These are phyloP conservation scores for Naegleria fowleri DNA, from an alignment of 208 protist genomes.

Conservation along the genomic window DNA sequence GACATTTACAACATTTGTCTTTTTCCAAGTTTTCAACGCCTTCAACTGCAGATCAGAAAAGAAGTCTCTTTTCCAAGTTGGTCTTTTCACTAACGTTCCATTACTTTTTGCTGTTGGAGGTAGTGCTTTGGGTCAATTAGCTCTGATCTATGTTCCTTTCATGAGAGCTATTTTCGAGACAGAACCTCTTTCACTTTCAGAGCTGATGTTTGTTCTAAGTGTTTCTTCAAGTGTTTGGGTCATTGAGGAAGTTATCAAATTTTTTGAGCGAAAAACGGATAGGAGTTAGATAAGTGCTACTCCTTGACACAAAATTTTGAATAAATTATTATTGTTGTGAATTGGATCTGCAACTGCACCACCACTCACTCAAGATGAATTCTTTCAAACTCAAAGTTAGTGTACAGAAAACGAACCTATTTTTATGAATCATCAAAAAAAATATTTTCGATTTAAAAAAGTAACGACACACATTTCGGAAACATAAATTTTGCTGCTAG, in stretches of 20 bases:
- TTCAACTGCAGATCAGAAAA: constrained; percentile 45
- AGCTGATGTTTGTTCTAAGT: background rate
- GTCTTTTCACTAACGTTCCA: constrained; percentile 26
- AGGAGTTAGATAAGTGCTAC: background rate
- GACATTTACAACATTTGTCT: constrained; percentile 55
- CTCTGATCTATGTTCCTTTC: background rate
- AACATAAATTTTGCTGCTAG: too few relatives aligned
- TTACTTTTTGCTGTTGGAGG: background rate
- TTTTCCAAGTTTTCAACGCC: constrained; percentile 61
- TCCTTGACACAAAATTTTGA: too few relatives aligned
- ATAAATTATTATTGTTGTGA: too few relatives aligned
- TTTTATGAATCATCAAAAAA: too few relatives aligned
- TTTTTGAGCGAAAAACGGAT: background rate
- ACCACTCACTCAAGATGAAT: too few relatives aligned
- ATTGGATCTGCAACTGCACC: too few relatives aligned
- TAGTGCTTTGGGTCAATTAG: background rate
- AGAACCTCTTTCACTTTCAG: background rate
- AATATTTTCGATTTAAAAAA: too few relatives aligned
- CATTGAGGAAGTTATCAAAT: constrained; percentile 17
- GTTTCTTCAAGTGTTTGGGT: background rate
- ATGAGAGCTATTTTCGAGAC: constrained; percentile 23
- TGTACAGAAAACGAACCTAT: too few relatives aligned
- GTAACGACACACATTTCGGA: too few relatives aligned
- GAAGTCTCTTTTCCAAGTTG: constrained; percentile 47
- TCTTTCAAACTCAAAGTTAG: too few relatives aligned